Evolutionary conservation across 768 basidiomycete species (phyloP).

Genomic region (Russula dissimulans): DNA sequence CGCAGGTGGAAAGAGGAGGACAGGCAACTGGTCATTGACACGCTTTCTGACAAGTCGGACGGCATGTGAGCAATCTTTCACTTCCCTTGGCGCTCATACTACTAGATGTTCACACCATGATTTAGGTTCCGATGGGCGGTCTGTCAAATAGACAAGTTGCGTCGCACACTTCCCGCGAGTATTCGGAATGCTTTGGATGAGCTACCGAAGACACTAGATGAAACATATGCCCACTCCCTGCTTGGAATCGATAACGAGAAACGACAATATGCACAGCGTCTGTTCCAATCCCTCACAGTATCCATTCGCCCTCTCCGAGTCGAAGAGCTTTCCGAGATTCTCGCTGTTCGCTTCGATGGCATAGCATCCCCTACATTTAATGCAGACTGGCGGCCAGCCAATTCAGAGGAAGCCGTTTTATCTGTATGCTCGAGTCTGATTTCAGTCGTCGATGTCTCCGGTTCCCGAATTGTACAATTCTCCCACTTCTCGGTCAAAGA

Average conservation of each 20-base stretch:
- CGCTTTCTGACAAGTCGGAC: neutral
- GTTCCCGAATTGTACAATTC: neutral
- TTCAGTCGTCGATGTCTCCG: no score
- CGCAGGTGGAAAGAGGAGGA: neutral
- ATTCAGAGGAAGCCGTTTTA: neutral
- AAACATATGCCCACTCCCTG: neutral
- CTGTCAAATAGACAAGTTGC: neutral
- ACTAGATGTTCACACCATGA: neutral
- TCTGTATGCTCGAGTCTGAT: neutral
- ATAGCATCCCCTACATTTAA: neutral
- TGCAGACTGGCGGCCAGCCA: neutral
- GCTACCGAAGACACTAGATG: neutral
- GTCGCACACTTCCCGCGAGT: neutral
- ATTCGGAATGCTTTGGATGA: neutral
- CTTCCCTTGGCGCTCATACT: no score
- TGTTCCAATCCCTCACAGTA: neutral
- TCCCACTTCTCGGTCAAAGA: neutral
- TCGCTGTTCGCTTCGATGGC: neutral
- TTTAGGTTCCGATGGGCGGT: neutral
- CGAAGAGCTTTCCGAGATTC: neutral
- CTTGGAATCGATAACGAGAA: neutral
- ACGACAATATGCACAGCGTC: neutral
- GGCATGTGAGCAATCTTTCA: neutral
- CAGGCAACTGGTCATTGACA: neutral
- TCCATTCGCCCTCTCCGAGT: neutral